phyloP scores from a whole-genome alignment of 805 yeast genomes.

The Candida golubevii region DNA sequence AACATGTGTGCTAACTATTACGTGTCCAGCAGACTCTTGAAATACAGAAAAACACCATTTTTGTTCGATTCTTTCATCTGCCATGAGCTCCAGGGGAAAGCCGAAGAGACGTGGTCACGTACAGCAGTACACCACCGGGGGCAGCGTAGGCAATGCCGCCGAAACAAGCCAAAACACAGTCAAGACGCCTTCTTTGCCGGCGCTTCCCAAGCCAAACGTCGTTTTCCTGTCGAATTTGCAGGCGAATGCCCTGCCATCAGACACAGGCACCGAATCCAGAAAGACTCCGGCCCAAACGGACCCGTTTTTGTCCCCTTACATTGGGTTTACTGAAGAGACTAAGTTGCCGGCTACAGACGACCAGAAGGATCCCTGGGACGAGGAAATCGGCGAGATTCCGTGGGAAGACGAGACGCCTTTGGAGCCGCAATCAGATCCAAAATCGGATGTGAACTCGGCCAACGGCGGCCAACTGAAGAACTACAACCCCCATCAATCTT shows the following conservation, averaged over 20 bases:
- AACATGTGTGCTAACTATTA: no score
- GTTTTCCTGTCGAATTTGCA: neutral
- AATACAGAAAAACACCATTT: neutral
- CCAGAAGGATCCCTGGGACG: conserved; percentile 15
- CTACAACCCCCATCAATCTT: no score
- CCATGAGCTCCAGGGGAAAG: neutral
- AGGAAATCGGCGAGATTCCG: conserved; percentile 15
- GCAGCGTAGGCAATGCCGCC: neutral
- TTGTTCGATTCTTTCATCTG: neutral
- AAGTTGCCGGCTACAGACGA: neutral
- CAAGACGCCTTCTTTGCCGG: neutral
- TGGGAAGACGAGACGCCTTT: conserved; percentile 15
- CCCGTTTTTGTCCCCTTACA: neutral
- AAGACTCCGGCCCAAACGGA: neutral
- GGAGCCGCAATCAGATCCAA: neutral
- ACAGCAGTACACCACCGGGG: conserved; percentile 15
- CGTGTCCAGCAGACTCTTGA: neutral
- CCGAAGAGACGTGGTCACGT: conserved; percentile 15
- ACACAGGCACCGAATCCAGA: no score
- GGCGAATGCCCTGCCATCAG: neutral
- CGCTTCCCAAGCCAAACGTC: neutral
- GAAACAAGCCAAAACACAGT: neutral
- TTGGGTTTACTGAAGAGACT: neutral
- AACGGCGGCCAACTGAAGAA: no score
- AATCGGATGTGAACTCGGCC: no score